phyloP scores from a whole-genome alignment of 78 protist genomes.

The Cavenderia fasciculata region DNA sequence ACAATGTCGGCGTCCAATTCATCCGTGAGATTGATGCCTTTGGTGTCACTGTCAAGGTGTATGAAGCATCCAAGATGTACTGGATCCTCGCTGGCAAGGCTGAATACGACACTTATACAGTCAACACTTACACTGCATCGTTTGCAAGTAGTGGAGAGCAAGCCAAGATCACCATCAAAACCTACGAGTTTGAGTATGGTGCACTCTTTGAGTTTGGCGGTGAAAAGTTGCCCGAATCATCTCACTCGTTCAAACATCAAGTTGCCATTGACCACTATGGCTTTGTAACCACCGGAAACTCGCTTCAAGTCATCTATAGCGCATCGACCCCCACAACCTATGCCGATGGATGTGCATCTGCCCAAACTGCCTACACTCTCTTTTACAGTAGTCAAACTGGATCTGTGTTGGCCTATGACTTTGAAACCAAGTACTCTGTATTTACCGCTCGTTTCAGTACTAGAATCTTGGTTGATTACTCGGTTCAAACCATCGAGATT shows the following conservation, averaged over 20 bases:
- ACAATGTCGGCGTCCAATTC: background rate
- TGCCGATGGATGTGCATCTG: background rate
- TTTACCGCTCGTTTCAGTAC: constrained; percentile 1
- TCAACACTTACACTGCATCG: background rate
- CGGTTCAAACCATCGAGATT: background rate
- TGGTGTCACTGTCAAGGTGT: background rate
- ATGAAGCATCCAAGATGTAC: background rate
- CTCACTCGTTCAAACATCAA: constrained; percentile 2
- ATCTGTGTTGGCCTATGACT: background rate
- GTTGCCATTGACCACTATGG: background rate
- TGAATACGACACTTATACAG: background rate
- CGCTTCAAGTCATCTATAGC: background rate
- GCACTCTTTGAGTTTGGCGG: background rate
- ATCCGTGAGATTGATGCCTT: background rate
- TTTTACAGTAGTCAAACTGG: background rate
- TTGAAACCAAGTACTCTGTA: background rate
- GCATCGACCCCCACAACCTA: background rate
- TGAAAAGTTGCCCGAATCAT: background rate
- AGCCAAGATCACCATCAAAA: background rate
- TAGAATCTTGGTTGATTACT: background rate
- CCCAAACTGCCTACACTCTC: background rate
- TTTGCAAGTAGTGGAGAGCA: background rate
- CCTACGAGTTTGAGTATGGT: background rate
- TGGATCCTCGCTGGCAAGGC: background rate
- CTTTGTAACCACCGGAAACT: background rate